Percentiles rank a stretch among this genome's conserved stretches.
Evolutionary conservation across 2,329 filamentous ascomycete species (phyloP).

Genomic region (Emydomyces testavorans): DNA sequence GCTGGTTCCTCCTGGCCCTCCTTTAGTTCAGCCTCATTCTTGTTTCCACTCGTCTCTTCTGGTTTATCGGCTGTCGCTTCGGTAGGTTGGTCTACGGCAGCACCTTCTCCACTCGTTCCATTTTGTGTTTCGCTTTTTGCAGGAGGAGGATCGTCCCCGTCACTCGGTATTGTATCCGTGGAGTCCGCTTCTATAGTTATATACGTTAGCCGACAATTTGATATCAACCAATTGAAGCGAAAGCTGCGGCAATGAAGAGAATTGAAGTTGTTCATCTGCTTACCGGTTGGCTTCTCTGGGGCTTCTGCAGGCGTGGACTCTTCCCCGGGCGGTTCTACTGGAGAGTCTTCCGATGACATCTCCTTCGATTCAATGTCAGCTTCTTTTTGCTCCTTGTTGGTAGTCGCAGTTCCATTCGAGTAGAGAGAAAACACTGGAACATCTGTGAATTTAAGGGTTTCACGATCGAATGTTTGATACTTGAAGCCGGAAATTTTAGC

Average conservation of each 20-base stretch:
- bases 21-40: background rate
- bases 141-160: background rate
- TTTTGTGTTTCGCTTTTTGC: background rate
- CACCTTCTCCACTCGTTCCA: background rate
- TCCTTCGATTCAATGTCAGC: conserved; percentile 26
- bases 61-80: background rate
- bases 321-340: conserved; percentile 12
- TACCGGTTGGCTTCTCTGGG: conserved; percentile 11
- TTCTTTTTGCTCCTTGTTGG: conserved; percentile 30
- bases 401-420: conserved; percentile 25
- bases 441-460: conserved; percentile 29
- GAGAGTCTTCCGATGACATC: conserved; percentile 18
- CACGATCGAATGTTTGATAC: conserved; percentile 35
- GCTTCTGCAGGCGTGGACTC: conserved; percentile 4
- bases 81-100: background rate
- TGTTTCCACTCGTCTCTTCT: background rate
- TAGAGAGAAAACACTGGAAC: conserved; percentile 27
- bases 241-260: background rate
- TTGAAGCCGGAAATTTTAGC: conserved; percentile 33
- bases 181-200: background rate
- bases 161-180: background rate
- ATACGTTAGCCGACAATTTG: background rate
- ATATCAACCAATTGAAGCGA: background rate
- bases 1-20: background rate
- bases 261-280: background rate